These are phyloP conservation scores for Ustilago nuda DNA, from an alignment of 1,284 basidiomycete genomes.

Conservation along the genomic window DNA sequence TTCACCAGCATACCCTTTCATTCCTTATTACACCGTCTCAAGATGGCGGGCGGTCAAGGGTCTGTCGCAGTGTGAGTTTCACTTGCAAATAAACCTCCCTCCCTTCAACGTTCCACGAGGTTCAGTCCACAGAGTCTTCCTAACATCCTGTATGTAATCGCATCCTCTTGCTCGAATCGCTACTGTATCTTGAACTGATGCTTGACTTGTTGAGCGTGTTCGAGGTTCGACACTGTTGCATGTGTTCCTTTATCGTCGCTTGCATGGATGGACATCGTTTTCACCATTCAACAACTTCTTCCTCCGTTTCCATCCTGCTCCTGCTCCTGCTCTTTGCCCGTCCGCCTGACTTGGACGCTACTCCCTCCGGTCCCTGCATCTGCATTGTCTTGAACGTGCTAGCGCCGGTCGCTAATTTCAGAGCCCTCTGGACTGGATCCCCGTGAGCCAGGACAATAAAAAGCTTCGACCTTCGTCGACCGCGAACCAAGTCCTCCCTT, in stretches of 20 bases:
- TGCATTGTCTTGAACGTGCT: not conserved
- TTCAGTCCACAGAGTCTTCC: not conserved
- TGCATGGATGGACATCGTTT: not conserved
- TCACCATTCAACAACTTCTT: not conserved
- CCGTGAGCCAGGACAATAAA: not conserved
- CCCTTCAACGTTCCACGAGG: not conserved
- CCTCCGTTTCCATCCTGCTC: not conserved
- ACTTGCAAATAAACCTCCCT: not conserved
- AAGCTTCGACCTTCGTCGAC: not conserved
- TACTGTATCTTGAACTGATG: not conserved
- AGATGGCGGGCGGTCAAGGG: not conserved
- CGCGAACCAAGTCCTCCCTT: not conserved
- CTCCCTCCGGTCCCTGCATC: not conserved
- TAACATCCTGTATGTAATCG: not conserved
- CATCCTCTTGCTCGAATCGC: not conserved
- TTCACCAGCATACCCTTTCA: too few species aligned
- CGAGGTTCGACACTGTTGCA: not conserved
- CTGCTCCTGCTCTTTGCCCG: not conserved
- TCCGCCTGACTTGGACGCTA: not conserved
- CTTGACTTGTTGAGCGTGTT: not conserved
- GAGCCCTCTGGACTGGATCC: not conserved
- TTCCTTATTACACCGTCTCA: not conserved
- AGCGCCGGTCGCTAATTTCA: too few species aligned
- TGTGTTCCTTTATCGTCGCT: too few species aligned
- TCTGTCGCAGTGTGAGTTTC: conserved; percentile 3